A percentile compares a stretch with the other conserved stretches of the same genome.
Evolutionary conservation across 148 eudicot species (phyloP).

Genomic region (Fallopia convolvulus): DNA sequence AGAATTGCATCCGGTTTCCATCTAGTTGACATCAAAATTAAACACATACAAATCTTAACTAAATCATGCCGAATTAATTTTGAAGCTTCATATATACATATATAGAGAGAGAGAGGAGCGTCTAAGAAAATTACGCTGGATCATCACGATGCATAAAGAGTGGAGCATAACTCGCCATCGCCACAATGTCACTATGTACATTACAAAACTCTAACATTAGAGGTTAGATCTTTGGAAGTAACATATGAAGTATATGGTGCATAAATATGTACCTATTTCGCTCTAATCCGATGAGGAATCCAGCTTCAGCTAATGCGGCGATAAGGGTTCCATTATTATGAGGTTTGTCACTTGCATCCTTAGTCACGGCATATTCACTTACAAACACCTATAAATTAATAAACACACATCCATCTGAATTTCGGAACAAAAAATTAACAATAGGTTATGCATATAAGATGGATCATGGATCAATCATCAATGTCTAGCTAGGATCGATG

Average conservation of each 20-base stretch:
- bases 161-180: neutral
- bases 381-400: conserved; percentile 36
- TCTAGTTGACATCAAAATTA: neutral
- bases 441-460: neutral
- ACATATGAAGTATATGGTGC: neutral
- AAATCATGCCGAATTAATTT: neutral
- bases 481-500: neutral
- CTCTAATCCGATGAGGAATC: conserved; percentile 73
- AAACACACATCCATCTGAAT: neutral
- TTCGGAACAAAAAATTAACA: neutral
- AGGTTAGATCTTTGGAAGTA: neutral
- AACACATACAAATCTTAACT: neutral
- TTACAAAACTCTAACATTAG: neutral
- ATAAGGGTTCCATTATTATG: conserved; percentile 35
- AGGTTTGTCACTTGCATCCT: conserved; percentile 15
- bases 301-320: conserved; percentile 76
- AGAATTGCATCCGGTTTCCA: neutral
- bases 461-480: no score
- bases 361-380: conserved; percentile 68
- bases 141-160: neutral
- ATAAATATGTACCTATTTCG: conserved; percentile 18
- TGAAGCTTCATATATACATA: neutral
- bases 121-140: neutral
- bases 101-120: no score
- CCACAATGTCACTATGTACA: conserved; percentile 14